A percentile compares a stretch with the other conserved stretches of the same genome.
These are phyloP conservation scores for Colletotrichum chrysophilum DNA, from an alignment of 2,329 filamentous ascomycete species.

Conservation along the genomic window DNA sequence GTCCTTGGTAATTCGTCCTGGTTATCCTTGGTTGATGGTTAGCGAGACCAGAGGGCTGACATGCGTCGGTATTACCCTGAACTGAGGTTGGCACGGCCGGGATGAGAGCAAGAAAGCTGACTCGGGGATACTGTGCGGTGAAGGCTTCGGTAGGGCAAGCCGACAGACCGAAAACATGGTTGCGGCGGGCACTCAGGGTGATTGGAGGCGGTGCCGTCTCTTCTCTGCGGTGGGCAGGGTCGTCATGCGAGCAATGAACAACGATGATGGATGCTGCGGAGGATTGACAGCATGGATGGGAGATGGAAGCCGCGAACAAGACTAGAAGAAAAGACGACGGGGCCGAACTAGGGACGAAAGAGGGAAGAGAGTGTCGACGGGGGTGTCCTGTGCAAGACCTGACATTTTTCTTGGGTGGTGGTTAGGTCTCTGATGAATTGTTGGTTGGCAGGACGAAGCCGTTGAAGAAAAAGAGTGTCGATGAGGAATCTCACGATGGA, in stretches of 20 bases:
- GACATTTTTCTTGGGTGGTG: not conserved
- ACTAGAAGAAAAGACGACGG: constrained; percentile 14
- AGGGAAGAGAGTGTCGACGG: not conserved
- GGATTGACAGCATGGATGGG: not conserved
- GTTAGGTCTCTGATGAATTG: not conserved
- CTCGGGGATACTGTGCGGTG: not conserved
- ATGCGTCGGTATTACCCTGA: not conserved
- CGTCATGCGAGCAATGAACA: not conserved
- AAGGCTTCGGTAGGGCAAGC: not conserved
- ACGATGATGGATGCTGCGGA: constrained; percentile 1
- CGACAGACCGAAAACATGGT: not conserved
- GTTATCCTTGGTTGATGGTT: not conserved
- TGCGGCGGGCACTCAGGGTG: not conserved
- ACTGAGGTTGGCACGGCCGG: not conserved
- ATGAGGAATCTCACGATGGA: not conserved
- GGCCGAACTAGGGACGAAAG: constrained; percentile 13
- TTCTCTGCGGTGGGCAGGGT: not conserved
- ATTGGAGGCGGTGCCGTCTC: not conserved
- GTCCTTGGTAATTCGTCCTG: not conserved
- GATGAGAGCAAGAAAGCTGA: not conserved
- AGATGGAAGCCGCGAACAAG: not conserved
- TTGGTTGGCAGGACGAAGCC: not conserved
- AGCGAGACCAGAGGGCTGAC: not conserved
- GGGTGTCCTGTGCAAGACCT: not conserved
- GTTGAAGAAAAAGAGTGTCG: not conserved